A percentile compares a stretch with the other conserved stretches of the same genome.
Conservation (phyloP, 2,329 filamentous ascomycete species). For the Trichoderma atroviride region DNA sequence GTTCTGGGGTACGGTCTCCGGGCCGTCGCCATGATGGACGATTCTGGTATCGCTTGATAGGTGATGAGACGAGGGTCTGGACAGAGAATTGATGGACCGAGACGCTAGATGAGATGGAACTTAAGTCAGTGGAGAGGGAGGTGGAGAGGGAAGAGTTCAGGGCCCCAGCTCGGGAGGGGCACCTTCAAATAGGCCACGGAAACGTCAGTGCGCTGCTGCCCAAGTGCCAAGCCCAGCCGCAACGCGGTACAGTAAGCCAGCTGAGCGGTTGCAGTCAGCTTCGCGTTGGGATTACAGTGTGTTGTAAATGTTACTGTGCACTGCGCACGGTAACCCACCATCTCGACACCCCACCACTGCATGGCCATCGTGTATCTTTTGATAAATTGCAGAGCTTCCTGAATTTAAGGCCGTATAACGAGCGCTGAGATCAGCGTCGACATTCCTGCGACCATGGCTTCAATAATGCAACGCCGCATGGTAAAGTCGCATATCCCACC, state of each 20-base stretch:
- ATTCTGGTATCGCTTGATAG: neutral
- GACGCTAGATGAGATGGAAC: neutral
- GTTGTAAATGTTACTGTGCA: slow-evolving; percentile 28
- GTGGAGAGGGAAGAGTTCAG: neutral
- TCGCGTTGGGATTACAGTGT: neutral
- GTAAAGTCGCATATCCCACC: slow-evolving; percentile 40
- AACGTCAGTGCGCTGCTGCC: neutral
- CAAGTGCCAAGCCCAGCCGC: neutral
- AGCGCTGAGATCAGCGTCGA: slow-evolving; percentile 21
- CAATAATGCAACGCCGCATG: slow-evolving; percentile 63
- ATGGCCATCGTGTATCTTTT: neutral
- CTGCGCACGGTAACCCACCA: slow-evolving; percentile 26
- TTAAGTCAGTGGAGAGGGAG: neutral
- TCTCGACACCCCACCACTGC: slow-evolving; percentile 12
- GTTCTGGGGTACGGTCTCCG: slow-evolving; percentile 81
- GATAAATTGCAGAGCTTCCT: neutral
- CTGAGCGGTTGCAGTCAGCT: neutral
- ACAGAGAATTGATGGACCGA: neutral
- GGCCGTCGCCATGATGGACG: slow-evolving; percentile 44
- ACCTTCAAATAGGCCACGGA: neutral
- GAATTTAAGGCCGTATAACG: neutral
- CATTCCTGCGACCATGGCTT: slow-evolving; percentile 40
- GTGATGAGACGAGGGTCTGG: neutral
- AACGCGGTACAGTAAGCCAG: neutral
- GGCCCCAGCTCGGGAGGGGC: neutral